phyloP scores from a whole-genome alignment of 2,329 filamentous ascomycete genomes.

The Venturia nashicola region DNA sequence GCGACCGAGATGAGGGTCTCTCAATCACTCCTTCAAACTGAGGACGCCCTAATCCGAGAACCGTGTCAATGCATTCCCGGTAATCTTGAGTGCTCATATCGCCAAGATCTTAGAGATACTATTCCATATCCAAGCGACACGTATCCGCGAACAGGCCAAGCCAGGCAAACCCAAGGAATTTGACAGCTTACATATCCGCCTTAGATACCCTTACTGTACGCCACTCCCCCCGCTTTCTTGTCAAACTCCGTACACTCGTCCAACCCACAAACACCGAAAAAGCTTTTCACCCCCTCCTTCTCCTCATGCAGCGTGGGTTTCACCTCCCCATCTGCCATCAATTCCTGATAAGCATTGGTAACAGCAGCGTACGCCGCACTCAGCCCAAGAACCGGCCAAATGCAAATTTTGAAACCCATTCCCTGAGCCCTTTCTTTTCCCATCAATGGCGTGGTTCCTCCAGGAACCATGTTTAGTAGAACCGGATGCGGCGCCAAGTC shows the following conservation, averaged over 20 bases:
- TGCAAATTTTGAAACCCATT: constrained; percentile 47
- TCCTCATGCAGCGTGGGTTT: constrained; percentile 27
- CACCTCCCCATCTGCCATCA: constrained; percentile 28
- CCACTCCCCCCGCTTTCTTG: constrained; percentile 27
- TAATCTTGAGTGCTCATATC: too few relatives aligned
- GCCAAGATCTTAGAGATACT: too few relatives aligned
- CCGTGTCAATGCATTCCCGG: too few relatives aligned
- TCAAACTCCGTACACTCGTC: constrained; percentile 40
- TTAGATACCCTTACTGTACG: constrained; percentile 13
- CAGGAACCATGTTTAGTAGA: constrained; percentile 46
- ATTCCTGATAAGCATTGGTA: constrained; percentile 20
- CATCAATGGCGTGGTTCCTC: constrained; percentile 42
- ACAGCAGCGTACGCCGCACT: constrained; percentile 1
- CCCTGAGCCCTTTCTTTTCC: constrained; percentile 39
- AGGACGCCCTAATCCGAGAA: too few relatives aligned
- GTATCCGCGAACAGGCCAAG: too few relatives aligned
- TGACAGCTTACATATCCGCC: neutral
- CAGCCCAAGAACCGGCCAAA: constrained; percentile 34
- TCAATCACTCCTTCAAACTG: too few relatives aligned
- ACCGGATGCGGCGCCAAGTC: constrained; percentile 39
- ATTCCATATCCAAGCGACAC: too few relatives aligned
- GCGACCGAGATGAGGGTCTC: too few relatives aligned
- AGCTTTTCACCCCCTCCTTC: constrained; percentile 29
- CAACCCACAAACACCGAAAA: constrained; percentile 42
- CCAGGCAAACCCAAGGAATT: too few relatives aligned